Conservation (phyloP, 345 rosid genomes). For the Brassica rapa region DNA sequence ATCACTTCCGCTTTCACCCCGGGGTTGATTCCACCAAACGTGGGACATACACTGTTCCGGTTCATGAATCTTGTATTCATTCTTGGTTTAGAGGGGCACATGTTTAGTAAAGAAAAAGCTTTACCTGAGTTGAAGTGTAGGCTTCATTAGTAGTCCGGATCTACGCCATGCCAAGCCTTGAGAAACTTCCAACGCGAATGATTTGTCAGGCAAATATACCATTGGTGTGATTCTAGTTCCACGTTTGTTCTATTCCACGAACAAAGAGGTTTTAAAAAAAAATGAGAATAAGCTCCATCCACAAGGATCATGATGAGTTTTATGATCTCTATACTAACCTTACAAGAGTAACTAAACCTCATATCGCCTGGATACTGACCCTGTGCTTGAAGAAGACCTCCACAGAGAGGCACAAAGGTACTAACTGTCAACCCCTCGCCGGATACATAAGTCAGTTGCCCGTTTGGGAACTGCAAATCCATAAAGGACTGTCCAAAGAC, state of each 20-base stretch:
- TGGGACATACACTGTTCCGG: conserved; percentile 67
- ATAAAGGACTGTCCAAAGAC: conserved; percentile 66
- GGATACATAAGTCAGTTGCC: conserved; percentile 81
- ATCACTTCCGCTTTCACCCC: conserved; percentile 74
- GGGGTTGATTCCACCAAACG: conserved; percentile 90
- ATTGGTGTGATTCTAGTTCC: conserved; percentile 86
- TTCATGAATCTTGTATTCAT: neutral
- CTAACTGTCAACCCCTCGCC: conserved; percentile 92
- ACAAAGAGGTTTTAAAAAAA: neutral
- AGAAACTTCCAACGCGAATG: conserved; percentile 63
- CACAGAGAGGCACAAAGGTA: conserved; percentile 74
- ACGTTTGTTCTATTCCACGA: neutral
- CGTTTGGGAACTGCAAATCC: conserved; percentile 94
- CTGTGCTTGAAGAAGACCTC: conserved; percentile 94
- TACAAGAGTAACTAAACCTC: conserved; percentile 86
- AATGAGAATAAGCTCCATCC: neutral
- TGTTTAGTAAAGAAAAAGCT: neutral
- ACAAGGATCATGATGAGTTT: neutral
- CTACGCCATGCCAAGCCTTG: conserved; percentile 92
- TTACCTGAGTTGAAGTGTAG: conserved; percentile 79
- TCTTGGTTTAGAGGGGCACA: neutral
- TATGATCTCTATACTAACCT: conserved; percentile 48
- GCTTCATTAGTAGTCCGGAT: conserved; percentile 84
- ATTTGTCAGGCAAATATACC: conserved; percentile 89
- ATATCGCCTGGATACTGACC: conserved; percentile 98